phyloP scores from a whole-genome alignment of 1,284 basidiomycete species.

The Hortiboletus rubellus region DNA sequence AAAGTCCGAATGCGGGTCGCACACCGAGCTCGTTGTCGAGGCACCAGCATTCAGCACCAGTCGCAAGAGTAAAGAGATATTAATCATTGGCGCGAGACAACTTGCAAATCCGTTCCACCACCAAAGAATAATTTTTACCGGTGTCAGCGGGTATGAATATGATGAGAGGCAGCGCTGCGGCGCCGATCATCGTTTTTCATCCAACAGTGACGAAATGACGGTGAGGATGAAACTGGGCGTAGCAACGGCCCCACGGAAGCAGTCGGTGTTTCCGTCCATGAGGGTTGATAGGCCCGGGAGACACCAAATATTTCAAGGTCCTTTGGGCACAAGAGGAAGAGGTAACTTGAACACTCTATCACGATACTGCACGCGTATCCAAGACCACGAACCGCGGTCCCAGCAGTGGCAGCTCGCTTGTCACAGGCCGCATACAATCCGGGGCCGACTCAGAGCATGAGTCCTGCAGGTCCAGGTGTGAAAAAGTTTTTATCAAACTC shows the following conservation, averaged over 20 bases:
- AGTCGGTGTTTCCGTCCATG: neutral
- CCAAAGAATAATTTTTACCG: neutral
- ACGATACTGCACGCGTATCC: too few species aligned
- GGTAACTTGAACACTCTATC: neutral
- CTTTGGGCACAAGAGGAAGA: neutral
- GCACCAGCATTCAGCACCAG: neutral
- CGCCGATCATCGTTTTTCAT: too few species aligned
- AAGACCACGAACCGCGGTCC: too few species aligned
- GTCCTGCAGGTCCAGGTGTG: too few species aligned
- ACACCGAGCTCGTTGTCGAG: neutral
- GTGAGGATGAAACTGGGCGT: neutral
- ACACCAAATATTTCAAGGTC: neutral
- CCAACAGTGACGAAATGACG: neutral
- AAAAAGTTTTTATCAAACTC: too few species aligned
- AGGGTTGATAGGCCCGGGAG: neutral
- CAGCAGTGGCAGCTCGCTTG: too few species aligned
- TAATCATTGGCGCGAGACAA: neutral
- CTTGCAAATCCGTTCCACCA: too few species aligned
- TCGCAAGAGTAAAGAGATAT: neutral
- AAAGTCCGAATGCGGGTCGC: neutral
- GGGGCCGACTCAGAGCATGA: too few species aligned
- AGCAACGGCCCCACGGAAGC: neutral
- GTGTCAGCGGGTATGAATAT: neutral
- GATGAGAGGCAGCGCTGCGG: neutral
- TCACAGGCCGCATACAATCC: too few species aligned